phyloP scores from a whole-genome alignment of 2,329 filamentous ascomycete genomes.

The Verticillium longisporum region DNA sequence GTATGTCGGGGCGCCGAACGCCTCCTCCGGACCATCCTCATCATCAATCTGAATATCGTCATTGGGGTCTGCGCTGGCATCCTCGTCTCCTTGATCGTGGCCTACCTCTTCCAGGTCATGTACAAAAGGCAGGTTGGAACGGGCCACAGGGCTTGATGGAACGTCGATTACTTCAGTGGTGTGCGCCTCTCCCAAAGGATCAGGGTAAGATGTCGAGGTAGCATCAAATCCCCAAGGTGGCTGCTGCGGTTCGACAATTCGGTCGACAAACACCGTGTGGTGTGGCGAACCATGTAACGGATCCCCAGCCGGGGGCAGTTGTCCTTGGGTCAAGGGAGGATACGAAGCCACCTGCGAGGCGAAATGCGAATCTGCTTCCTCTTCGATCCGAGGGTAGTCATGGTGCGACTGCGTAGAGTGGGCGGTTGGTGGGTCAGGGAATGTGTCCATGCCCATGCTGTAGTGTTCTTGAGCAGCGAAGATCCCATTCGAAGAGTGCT shows the following conservation, averaged over 20 bases:
- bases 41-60: not conserved
- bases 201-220: not conserved
- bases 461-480: not conserved
- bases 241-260: constrained; percentile 7
- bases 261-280: constrained; percentile 5
- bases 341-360: not conserved
- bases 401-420: not conserved
- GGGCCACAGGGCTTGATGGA: not conserved
- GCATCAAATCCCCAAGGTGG: constrained; percentile 6
- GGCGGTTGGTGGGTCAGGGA: not conserved
- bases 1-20: not conserved
- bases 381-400: not conserved
- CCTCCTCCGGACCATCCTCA: constrained; percentile 3
- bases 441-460: not conserved
- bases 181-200: not conserved
- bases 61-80: not conserved
- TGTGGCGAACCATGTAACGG: not conserved
- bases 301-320: not conserved
- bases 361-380: not conserved
- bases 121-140: not conserved
- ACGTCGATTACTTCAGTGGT: not conserved
- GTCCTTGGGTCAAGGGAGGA: not conserved
- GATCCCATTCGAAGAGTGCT: not conserved
- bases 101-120: not conserved
- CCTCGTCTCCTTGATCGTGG: not conserved